These are phyloP conservation scores for Lepidopterella palustris DNA, from an alignment of 495 filamentous ascomycete species.

Conservation along the genomic window DNA sequence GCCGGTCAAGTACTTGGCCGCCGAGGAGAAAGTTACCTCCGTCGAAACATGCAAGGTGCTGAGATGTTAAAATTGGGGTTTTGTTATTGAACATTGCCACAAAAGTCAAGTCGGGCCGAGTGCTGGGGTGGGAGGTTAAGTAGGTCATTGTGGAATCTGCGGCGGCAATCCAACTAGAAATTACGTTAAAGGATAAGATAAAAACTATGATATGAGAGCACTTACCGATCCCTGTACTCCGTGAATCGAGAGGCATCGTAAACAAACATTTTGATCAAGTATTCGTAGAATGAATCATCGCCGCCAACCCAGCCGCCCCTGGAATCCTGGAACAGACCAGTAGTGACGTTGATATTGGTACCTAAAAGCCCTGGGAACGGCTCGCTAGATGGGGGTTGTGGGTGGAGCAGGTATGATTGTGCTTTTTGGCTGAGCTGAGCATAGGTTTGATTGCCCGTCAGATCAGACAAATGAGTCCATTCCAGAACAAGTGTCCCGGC, in stretches of 20 bases:
- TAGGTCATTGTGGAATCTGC: conserved; percentile 70
- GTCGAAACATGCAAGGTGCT: conserved; percentile 66
- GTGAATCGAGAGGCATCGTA: conserved; percentile 64
- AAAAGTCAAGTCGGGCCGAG: conserved; percentile 69
- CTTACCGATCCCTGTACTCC: conserved; percentile 9
- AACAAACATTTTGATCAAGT: conserved; percentile 88
- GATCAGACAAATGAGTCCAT: conserved; percentile 76
- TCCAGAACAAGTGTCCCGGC: conserved; percentile 55
- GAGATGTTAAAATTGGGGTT: conserved; percentile 44
- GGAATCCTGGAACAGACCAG: conserved; percentile 61
- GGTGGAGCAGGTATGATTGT: conserved; percentile 65
- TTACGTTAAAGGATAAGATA: conserved; percentile 48
- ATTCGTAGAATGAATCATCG: conserved; percentile 83
- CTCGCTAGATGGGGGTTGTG: conserved; percentile 53
- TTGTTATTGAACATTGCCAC: conserved; percentile 54
- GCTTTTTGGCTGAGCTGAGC: conserved; percentile 59
- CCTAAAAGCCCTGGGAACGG: conserved; percentile 78
- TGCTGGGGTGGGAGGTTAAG: conserved; percentile 62
- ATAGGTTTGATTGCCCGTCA: conserved; percentile 62
- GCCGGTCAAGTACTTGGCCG: conserved; percentile 58
- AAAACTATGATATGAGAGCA: not conserved
- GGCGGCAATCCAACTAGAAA: conserved; percentile 61
- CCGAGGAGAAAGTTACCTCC: conserved; percentile 85
- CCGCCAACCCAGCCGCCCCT: conserved; percentile 74
- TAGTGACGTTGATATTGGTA: conserved; percentile 55